A percentile compares a stretch with the other conserved stretches of the same genome.
phyloP scores from a whole-genome alignment of 257 asterid genomes.

The Haberlea rhodopensis region DNA sequence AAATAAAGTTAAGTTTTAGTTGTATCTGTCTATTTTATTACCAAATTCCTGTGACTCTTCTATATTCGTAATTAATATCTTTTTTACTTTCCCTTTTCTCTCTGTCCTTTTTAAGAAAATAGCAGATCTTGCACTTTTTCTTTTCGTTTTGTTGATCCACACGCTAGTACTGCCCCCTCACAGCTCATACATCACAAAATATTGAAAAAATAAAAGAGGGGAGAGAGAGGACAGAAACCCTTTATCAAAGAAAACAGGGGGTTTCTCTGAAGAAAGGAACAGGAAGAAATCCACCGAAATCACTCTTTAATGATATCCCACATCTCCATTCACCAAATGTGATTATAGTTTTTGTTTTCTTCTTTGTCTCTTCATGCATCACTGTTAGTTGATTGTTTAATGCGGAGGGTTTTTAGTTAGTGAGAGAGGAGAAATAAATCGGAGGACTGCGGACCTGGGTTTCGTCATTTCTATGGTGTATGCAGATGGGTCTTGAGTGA shows the following conservation, averaged over 20 bases:
- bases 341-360: conserved; percentile 17
- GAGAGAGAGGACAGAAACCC: conserved; percentile 15
- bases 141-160: conserved; percentile 19
- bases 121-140: no score
- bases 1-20: no score
- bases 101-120: no score
- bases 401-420: conserved; percentile 42
- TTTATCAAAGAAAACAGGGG: no score
- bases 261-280: conserved; percentile 73
- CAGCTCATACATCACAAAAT: conserved; percentile 34
- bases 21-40: no score
- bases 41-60: no score
- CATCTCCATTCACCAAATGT: conserved; percentile 29
- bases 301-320: conserved; percentile 30
- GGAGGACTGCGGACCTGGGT: conserved; percentile 11
- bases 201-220: conserved; percentile 12
- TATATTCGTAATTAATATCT: no score
- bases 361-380: conserved; percentile 48
- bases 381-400: conserved; percentile 52
- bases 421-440: conserved; percentile 23
- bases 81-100: no score
- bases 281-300: conserved; percentile 22
- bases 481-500: background rate
- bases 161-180: no score
- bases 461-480: conserved; percentile 1